These are phyloP conservation scores for Pleurotus giganteus DNA, from an alignment of 768 basidiomycete species.

Conservation along the genomic window DNA sequence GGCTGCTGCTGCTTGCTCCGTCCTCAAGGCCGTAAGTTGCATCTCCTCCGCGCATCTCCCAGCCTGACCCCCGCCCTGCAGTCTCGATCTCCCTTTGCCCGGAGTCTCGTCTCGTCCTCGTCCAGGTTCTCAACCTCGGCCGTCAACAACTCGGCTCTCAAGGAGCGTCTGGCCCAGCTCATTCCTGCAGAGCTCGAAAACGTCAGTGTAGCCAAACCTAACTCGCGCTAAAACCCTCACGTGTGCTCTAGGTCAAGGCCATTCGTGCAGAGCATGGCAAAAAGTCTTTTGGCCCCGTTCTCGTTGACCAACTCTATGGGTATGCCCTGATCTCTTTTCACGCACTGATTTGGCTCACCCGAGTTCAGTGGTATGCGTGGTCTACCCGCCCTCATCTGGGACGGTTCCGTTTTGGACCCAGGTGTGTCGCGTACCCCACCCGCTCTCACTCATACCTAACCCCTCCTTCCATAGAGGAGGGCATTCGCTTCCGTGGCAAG, in stretches of 20 bases:
- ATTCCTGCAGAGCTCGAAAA: conserved; percentile 86
- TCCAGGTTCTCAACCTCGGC: conserved; percentile 59
- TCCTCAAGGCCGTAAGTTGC: conserved; percentile 37
- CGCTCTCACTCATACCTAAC: conserved; percentile 9
- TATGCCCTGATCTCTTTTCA: conserved; percentile 24
- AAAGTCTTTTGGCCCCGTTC: conserved; percentile 89
- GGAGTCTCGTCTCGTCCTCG: conserved; percentile 39
- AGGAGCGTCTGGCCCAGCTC: conserved; percentile 90
- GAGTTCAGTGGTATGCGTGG: conserved; percentile 76
- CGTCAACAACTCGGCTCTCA: conserved; percentile 72
- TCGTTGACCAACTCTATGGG: conserved; percentile 92
- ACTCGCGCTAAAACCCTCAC: conserved; percentile 6
- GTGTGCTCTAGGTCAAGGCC: conserved; percentile 63
- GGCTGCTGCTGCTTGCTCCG: conserved; percentile 36
- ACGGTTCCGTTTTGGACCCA: conserved; percentile 95
- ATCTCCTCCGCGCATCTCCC: conserved; percentile 1
- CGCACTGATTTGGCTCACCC: conserved; percentile 8
- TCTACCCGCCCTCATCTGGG: conserved; percentile 95
- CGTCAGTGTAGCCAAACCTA: conserved; percentile 32
- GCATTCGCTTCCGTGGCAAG: conserved; percentile 97
- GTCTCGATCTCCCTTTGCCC: conserved; percentile 51
- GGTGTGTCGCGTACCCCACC: conserved; percentile 41
- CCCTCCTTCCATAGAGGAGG: conserved; percentile 63
- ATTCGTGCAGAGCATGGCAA: conserved; percentile 85
- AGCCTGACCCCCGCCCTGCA: conserved; percentile 22